These are phyloP conservation scores for Penicillium decumbens DNA, from an alignment of 2,329 filamentous ascomycete species.

Conservation along the genomic window DNA sequence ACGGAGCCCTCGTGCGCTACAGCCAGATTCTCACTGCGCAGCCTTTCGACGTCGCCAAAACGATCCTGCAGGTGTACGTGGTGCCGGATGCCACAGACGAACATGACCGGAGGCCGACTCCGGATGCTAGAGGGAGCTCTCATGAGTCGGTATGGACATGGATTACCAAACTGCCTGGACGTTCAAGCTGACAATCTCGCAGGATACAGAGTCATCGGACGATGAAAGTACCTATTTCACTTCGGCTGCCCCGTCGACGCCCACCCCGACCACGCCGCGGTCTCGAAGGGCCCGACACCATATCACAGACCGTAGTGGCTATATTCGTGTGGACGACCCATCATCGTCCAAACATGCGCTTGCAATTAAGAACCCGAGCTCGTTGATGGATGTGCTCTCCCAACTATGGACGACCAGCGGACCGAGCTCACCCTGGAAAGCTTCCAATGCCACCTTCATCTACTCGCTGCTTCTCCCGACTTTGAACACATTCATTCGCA, in stretches of 20 bases:
- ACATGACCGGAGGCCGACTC: constrained; percentile 26
- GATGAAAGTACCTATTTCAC: constrained; percentile 86
- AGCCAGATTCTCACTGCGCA: constrained; percentile 82
- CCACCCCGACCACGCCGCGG: constrained; percentile 41
- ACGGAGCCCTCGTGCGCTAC: constrained; percentile 89
- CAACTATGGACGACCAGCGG: constrained; percentile 88
- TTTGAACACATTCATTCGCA: constrained; percentile 86
- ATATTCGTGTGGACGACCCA: constrained; percentile 39
- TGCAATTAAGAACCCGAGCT: constrained; percentile 67
- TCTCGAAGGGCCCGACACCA: constrained; percentile 37
- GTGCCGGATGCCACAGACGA: constrained; percentile 38
- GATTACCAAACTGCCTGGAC: background rate
- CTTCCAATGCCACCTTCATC: constrained; percentile 85
- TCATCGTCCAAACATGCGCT: constrained; percentile 56
- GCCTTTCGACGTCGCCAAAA: constrained; percentile 96
- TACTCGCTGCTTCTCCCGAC: constrained; percentile 83
- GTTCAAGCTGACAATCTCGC: constrained; percentile 7
- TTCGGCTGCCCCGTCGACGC: constrained; percentile 48
- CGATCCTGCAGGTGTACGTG: constrained; percentile 72
- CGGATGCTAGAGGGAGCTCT: constrained; percentile 25
- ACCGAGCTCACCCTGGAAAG: constrained; percentile 89
- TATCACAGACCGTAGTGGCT: constrained; percentile 46
- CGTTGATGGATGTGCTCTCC: constrained; percentile 77
- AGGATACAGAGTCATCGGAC: constrained; percentile 51
- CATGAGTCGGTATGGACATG: constrained; percentile 32